Evolutionary conservation across 169 alveolate species (phyloP), one percentile per base, ranked within the genome.

Genomic region (Nephromyces sp.): DNA sequence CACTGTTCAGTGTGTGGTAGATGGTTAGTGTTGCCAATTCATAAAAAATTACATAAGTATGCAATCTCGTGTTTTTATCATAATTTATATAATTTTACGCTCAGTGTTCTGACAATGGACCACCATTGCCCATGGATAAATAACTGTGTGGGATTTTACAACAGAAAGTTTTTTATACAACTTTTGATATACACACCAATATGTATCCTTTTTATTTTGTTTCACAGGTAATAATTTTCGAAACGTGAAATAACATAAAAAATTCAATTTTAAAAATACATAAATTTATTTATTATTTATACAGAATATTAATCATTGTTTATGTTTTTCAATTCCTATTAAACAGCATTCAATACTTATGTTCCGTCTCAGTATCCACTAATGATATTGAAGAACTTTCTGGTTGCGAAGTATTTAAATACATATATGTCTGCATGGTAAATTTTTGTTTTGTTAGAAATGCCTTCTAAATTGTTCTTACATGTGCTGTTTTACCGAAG

Each of bases 91-190:
- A 6, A 5, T 6, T 8, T 66, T 5, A 53, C 70, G 70, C n/a
- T 62, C 52, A 70, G 93, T 80, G 97, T 95, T 24, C 84, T 95
- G 75, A 92, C 92, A 76, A 95, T 96, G 98, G 99, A 96, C 68
- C 99, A 96, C 84, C 99, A 96, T 76, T 96, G 99, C 78, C 99
- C 99, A 27, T 96, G 98, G 98, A 92, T 96, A 43, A 93, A 93
- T 82, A 96, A 95, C 78, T 96, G 99, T 81, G 95, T 96, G 32
- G 99, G 98, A 6, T 95, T 92, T 86, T 91, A 90, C 84, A 96
- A 96, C 86, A 83, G 98, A 57, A 94, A 93, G 82, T 95, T 84
- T 80, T 96, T 96, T 83, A 91, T 94, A 63, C 95, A 93, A 70
- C 84, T 95, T 78, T 87, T 96, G 21, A 82, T 93, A 30, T 94